These are phyloP conservation scores for Melampsora americana DNA, from an alignment of 1,284 basidiomycete species.

Conservation along the genomic window DNA sequence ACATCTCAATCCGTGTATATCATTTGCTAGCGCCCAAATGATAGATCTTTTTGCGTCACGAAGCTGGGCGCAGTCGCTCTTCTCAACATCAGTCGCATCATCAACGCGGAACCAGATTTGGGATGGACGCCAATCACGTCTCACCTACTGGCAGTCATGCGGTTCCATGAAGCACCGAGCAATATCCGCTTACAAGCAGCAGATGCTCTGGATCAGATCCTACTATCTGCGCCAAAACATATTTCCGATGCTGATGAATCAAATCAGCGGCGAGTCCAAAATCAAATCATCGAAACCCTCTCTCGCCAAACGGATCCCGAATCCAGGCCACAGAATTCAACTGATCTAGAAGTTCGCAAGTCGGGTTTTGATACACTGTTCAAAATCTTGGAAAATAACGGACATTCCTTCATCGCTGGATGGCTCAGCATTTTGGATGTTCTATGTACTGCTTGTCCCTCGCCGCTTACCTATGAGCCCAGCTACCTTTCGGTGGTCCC, in stretches of 20 bases:
- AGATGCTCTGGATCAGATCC: conserved; percentile 74
- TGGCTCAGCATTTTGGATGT: conserved; percentile 92
- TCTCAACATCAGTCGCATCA: conserved; percentile 79
- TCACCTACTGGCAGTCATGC: conserved; percentile 73
- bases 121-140: conserved; percentile 77
- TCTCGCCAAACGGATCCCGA: conserved; percentile 69
- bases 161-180: conserved; percentile 67
- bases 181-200: conserved; percentile 81
- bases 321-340: conserved; percentile 54
- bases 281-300: conserved; percentile 75
- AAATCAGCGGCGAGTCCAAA: conserved; percentile 69
- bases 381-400: conserved; percentile 81
- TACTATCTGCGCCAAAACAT: conserved; percentile 67
- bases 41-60: conserved; percentile 70
- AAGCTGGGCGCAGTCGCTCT: conserved; percentile 75
- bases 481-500: background rate
- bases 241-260: conserved; percentile 45
- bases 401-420: conserved; percentile 81
- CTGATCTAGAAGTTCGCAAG: conserved; percentile 68
- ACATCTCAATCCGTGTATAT: background rate
- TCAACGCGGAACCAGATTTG: conserved; percentile 71
- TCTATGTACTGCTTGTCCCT: conserved; percentile 71
- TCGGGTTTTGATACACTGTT: conserved; percentile 85
- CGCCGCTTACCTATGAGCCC: conserved; percentile 42
- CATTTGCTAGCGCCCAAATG: conserved; percentile 49